Evolutionary conservation across 148 eudicot genomes (phyloP).

Genomic region (Fagopyrum homotropicum): DNA sequence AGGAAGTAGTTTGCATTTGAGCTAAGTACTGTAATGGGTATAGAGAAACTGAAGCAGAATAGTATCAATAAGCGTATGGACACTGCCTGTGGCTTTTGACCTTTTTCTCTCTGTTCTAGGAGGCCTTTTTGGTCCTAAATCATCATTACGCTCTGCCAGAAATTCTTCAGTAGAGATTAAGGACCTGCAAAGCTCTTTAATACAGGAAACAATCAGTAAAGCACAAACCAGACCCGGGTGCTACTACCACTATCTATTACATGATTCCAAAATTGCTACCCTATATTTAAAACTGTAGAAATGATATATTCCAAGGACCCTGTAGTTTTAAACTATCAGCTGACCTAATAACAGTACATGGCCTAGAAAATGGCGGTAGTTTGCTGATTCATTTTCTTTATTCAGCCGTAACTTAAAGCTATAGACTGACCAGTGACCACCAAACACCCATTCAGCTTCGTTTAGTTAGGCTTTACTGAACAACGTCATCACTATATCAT

Average conservation of each 20-base stretch:
- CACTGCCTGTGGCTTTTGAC: conserved; percentile 37
- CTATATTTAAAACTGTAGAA: neutral
- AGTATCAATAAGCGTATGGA: conserved; percentile 25
- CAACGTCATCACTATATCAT: too few species aligned
- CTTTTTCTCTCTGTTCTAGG: conserved; percentile 57
- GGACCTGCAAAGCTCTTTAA: conserved; percentile 53
- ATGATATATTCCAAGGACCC: neutral
- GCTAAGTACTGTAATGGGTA: neutral
- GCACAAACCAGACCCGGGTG: neutral
- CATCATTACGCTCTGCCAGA: conserved; percentile 32
- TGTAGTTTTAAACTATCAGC: neutral
- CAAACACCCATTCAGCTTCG: neutral
- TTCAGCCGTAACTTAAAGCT: neutral
- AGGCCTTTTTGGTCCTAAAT: conserved; percentile 39
- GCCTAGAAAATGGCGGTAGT: neutral
- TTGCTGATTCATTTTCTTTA: neutral
- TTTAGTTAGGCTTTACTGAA: too few species aligned
- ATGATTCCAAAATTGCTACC: neutral
- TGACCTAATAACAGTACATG: neutral
- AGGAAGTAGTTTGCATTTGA: neutral
- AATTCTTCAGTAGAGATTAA: conserved; percentile 32
- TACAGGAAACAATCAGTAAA: neutral
- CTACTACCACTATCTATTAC: neutral
- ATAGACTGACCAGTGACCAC: neutral
- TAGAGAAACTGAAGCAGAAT: neutral